Evolutionary conservation across 768 basidiomycete genomes (phyloP).

Genomic region (Tulasnella calospora): DNA sequence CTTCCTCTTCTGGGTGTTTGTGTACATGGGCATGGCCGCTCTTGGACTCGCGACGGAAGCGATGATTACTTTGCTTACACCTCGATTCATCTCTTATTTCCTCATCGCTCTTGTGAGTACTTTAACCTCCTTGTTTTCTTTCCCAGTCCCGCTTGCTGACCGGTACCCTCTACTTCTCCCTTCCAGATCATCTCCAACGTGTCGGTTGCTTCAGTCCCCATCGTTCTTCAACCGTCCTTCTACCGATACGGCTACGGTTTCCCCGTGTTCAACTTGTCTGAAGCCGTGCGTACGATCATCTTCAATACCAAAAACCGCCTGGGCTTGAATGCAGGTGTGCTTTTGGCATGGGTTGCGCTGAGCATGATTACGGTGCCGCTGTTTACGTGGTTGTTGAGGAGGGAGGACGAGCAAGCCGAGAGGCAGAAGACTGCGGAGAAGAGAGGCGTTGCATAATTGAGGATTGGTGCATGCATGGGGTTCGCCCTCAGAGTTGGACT

Average conservation of each 20-base stretch:
- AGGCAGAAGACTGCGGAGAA: background rate
- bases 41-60: constrained; percentile 38
- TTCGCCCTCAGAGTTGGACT: background rate
- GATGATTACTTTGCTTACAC: constrained; percentile 37
- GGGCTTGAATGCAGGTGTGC: constrained; percentile 36
- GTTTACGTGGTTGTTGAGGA: constrained; percentile 21
- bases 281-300: constrained; percentile 54
- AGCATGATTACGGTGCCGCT: constrained; percentile 15
- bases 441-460: background rate
- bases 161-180: background rate
- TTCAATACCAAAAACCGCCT: constrained; percentile 55
- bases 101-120: constrained; percentile 31
- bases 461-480: background rate
- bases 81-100: constrained; percentile 38
- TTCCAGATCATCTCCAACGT: constrained; percentile 53
- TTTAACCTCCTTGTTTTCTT: background rate
- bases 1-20: constrained; percentile 39
- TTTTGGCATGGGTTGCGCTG: constrained; percentile 36
- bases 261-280: constrained; percentile 65
- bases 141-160: constrained; percentile 30
- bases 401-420: background rate
- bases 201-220: constrained; percentile 46
- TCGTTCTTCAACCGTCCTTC: constrained; percentile 41
- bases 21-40: constrained; percentile 36
- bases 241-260: constrained; percentile 58